Percentiles rank a stretch among this genome's conserved stretches.
These are phyloP conservation scores for Yamadazyma philogaea DNA, from an alignment of 805 yeast species.

Conservation along the genomic window DNA sequence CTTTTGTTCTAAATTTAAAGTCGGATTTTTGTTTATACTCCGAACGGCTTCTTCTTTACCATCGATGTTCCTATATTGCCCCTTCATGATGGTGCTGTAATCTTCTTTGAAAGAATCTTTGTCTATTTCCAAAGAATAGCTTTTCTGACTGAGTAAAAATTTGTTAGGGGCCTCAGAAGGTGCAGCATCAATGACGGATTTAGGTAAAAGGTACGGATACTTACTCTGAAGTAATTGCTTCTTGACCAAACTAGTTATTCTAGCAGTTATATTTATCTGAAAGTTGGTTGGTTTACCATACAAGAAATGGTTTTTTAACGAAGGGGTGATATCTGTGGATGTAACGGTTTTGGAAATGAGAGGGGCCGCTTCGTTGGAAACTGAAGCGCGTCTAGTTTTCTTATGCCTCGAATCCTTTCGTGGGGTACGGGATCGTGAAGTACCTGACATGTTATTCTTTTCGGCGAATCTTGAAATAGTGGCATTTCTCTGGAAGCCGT, in stretches of 20 bases:
- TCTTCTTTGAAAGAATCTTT: slow-evolving; percentile 21
- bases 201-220: slow-evolving; percentile 41
- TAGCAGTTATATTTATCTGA: slow-evolving; percentile 24
- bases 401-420: background rate
- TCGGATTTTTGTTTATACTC: slow-evolving; percentile 24
- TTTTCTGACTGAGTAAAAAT: slow-evolving; percentile 31
- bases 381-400: background rate
- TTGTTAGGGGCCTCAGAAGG: slow-evolving; percentile 19
- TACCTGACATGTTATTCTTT: background rate
- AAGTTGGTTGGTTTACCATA: slow-evolving; percentile 36
- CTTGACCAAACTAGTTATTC: slow-evolving; percentile 42
- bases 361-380: background rate
- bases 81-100: slow-evolving; percentile 31
- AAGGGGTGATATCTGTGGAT: slow-evolving; percentile 9
- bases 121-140: slow-evolving; percentile 24
- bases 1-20: slow-evolving; percentile 25
- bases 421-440: background rate
- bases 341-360: slow-evolving; percentile 9
- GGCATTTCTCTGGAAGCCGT: background rate
- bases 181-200: slow-evolving; percentile 24
- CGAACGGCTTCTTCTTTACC: slow-evolving; percentile 7
- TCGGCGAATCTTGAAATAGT: background rate
- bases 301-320: slow-evolving; percentile 25
- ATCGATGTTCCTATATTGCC: slow-evolving; percentile 20
- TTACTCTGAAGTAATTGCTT: slow-evolving; percentile 35